phyloP scores from a whole-genome alignment of 2,329 filamentous ascomycete species.

The Calonectria fujianensis region DNA sequence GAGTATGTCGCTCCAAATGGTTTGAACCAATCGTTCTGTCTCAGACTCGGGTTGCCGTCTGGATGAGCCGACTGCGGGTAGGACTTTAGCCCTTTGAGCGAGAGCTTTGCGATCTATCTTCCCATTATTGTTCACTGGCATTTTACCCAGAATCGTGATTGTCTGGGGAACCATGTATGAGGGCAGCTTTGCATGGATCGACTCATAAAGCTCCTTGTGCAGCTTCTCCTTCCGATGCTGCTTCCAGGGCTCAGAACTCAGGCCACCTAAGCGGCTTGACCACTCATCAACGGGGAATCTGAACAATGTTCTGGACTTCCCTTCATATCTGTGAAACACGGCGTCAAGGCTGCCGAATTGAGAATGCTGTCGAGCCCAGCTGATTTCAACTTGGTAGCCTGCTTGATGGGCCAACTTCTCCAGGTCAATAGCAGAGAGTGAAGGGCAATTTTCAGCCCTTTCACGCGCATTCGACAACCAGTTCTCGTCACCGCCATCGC shows the following conservation, averaged over 20 bases:
- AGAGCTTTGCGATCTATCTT: conserved; percentile 35
- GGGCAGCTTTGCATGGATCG: conserved; percentile 39
- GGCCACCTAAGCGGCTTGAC: not conserved
- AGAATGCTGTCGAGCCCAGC: conserved; percentile 64
- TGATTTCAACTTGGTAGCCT: conserved; percentile 68
- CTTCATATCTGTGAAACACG: conserved; percentile 60
- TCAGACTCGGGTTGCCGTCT: conserved; percentile 35
- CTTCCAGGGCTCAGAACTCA: conserved; percentile 26
- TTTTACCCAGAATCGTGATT: conserved; percentile 49
- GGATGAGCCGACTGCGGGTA: not conserved
- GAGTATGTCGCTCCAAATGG: conserved; percentile 62
- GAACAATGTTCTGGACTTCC: conserved; percentile 41
- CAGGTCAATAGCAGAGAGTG: conserved; percentile 46
- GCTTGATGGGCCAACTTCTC: conserved; percentile 52
- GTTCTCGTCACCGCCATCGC: not conserved
- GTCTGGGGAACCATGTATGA: conserved; percentile 54
- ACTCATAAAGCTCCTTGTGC: not conserved
- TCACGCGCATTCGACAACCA: conserved; percentile 38
- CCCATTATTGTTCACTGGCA: conserved; percentile 43
- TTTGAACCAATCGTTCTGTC: conserved; percentile 53
- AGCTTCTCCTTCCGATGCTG: conserved; percentile 14
- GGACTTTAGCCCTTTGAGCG: conserved; percentile 62
- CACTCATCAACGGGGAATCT: conserved; percentile 49
- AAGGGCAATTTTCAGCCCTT: conserved; percentile 27
- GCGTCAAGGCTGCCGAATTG: conserved; percentile 55